Evolutionary conservation across 163 green algal species (phyloP).

Genomic region (Volvox carteri): DNA sequence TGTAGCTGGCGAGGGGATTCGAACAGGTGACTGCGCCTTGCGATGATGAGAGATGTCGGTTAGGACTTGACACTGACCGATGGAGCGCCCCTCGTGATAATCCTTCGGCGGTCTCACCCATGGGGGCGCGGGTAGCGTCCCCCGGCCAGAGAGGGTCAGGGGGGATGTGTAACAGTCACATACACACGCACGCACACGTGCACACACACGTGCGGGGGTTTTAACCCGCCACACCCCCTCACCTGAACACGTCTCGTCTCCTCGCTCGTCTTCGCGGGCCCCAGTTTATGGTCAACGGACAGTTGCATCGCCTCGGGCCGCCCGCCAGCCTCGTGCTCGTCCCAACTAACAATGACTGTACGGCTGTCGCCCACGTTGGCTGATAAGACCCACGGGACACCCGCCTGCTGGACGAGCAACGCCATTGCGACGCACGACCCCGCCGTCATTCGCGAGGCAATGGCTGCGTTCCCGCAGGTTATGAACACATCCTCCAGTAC

Average conservation of each 20-base stretch:
- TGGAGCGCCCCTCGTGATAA: too few relatives aligned
- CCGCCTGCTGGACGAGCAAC: slow-evolving; percentile 11
- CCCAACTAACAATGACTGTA: slow-evolving; percentile 44
- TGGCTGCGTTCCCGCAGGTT: not conserved
- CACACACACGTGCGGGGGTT: not conserved
- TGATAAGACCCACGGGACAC: slow-evolving; percentile 45
- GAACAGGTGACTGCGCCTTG: too few relatives aligned
- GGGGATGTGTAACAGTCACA: too few relatives aligned
- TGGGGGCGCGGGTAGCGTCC: too few relatives aligned
- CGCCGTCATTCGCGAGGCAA: slow-evolving; percentile 13
- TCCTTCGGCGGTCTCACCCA: too few relatives aligned
- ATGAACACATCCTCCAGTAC: slow-evolving; percentile 52
- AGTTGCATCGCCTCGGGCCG: slow-evolving; percentile 28
- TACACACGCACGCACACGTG: not conserved
- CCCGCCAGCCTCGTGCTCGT: slow-evolving; percentile 21
- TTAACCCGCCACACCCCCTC: not conserved
- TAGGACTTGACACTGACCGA: too few relatives aligned
- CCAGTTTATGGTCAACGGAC: slow-evolving; percentile 53
- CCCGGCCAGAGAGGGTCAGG: too few relatives aligned
- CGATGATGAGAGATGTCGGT: too few relatives aligned
- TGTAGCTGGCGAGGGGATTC: too few relatives aligned
- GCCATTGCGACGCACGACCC: slow-evolving; percentile 40
- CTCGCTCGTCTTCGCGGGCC: slow-evolving; percentile 52
- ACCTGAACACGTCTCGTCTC: slow-evolving; percentile 55
- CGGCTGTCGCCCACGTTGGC: slow-evolving; percentile 55